Evolutionary conservation across 2,329 filamentous ascomycete species (phyloP).

Genomic region (Alternaria conjuncta): DNA sequence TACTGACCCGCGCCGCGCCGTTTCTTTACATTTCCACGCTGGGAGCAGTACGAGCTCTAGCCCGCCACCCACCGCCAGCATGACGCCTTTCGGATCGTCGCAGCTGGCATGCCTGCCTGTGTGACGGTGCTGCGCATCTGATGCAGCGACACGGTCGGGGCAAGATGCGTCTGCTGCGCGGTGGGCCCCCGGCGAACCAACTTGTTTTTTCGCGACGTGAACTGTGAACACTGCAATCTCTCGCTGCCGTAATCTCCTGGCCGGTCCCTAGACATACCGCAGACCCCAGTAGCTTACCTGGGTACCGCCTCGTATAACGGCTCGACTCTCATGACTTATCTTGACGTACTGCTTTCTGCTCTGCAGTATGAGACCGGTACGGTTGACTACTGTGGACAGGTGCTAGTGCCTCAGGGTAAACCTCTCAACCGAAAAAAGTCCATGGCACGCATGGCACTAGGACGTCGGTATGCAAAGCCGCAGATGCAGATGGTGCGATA

Average conservation of each 20-base stretch:
- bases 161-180: slow-evolving; percentile 10
- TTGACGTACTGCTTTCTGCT: slow-evolving; percentile 5
- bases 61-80: slow-evolving; percentile 14
- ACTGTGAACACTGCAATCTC: slow-evolving; percentile 30
- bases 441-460: slow-evolving; percentile 7
- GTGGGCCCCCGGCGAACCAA: slow-evolving; percentile 19
- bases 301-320: slow-evolving; percentile 12
- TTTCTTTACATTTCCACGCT: neutral
- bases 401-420: slow-evolving; percentile 6
- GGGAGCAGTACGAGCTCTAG: slow-evolving; percentile 1
- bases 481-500: neutral
- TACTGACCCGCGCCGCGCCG: slow-evolving; percentile 12
- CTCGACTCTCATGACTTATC: neutral
- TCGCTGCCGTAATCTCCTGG: slow-evolving; percentile 14
- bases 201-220: slow-evolving; percentile 29
- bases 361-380: neutral
- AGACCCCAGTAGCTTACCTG: slow-evolving; percentile 2
- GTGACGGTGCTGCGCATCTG: neutral
- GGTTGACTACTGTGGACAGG: neutral
- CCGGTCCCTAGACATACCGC: slow-evolving; percentile 15
- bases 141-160: slow-evolving; percentile 9
- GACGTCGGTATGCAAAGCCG: slow-evolving; percentile 9
- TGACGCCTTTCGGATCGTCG: slow-evolving; percentile 12
- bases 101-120: slow-evolving; percentile 4
- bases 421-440: slow-evolving; percentile 7